These are phyloP conservation scores for Paramecium sexaurelia DNA, from an alignment of 73 alveolate genomes.

Conservation along the genomic window DNA sequence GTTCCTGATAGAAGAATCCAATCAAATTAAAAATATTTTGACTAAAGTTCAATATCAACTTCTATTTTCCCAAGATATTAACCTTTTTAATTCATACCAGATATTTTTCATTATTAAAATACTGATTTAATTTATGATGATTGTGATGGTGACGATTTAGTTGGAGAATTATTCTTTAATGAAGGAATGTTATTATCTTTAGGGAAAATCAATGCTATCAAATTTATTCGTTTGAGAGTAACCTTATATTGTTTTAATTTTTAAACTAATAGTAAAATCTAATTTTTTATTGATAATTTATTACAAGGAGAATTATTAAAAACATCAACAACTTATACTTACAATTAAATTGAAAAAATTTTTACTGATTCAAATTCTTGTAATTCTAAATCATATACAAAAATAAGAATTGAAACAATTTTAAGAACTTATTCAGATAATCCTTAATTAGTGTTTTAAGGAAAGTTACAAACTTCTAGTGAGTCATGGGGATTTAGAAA, in stretches of 20 bases:
- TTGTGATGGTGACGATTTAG: background rate
- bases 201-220: background rate
- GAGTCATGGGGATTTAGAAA: constrained; percentile 1
- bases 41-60: background rate
- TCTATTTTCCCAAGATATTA: background rate
- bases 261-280: background rate
- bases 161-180: background rate
- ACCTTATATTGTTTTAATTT: background rate
- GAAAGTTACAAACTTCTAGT: background rate
- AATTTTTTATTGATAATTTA: too few relatives aligned
- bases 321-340: too few relatives aligned
- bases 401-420: background rate
- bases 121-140: background rate
- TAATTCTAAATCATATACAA: background rate
- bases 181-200: background rate
- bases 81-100: background rate
- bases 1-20: background rate
- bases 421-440: background rate
- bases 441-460: background rate
- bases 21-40: background rate
- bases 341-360: too few relatives aligned
- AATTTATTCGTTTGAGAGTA: background rate
- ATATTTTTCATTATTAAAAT: too few relatives aligned
- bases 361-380: too few relatives aligned
- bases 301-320: too few relatives aligned